A percentile compares a stretch with the other conserved stretches of the same genome.
phyloP scores from a whole-genome alignment of 1,284 basidiomycete species.

The Trichosporon sp. region DNA sequence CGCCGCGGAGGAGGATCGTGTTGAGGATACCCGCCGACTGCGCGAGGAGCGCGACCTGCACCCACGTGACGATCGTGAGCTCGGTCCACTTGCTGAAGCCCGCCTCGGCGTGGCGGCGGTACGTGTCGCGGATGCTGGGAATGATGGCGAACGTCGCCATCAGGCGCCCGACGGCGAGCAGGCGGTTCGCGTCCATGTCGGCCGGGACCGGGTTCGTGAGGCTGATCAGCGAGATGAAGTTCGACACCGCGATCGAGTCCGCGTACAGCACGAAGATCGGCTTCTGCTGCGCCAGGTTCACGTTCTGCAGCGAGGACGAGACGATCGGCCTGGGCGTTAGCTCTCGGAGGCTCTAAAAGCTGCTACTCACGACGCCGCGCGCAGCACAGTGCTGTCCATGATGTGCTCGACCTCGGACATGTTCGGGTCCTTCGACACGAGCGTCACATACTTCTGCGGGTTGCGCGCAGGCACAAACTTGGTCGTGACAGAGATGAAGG shows the following conservation, averaged over 20 bases:
- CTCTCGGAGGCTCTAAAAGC: neutral
- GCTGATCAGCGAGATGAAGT: constrained; percentile 1
- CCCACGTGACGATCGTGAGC: neutral
- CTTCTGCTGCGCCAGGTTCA: neutral
- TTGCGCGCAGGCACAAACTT: constrained; percentile 2
- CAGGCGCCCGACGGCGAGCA: neutral
- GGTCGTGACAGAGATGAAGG: neutral
- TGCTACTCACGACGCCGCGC: neutral
- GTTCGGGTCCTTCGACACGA: constrained; percentile 4
- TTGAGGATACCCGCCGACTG: neutral
- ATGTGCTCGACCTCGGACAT: constrained; percentile 2
- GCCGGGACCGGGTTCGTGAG: neutral
- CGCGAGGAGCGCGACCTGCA: constrained; percentile 2
- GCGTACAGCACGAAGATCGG: neutral
- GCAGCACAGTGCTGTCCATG: neutral
- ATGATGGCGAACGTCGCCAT: neutral
- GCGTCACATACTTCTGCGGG: neutral
- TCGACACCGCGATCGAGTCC: neutral
- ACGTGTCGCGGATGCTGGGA: neutral
- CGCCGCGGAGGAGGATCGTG: neutral
- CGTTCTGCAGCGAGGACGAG: neutral
- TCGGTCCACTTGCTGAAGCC: neutral
- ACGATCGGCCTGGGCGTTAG: neutral
- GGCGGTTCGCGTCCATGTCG: neutral
- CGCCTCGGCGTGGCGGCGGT: constrained; percentile 1